Conservation (phyloP, 1,139 yeast genomes). For the Arxiozyma slooffiae region DNA sequence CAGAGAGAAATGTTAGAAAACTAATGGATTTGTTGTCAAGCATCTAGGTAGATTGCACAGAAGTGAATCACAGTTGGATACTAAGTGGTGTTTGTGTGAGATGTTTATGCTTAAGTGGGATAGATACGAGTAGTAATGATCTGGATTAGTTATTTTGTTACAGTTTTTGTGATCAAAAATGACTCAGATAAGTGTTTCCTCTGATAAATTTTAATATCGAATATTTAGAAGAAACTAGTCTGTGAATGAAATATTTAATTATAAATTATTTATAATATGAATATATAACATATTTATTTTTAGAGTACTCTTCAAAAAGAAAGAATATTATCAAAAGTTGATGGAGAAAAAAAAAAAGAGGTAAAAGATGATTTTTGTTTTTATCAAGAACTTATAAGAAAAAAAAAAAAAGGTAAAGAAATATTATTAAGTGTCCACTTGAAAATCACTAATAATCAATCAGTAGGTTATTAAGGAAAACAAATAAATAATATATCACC, state of each 20-base stretch:
- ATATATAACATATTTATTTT: too few relatives aligned
- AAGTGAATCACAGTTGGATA: too few relatives aligned
- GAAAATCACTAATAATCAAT: neutral
- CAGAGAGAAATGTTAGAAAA: too few relatives aligned
- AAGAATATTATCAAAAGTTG: neutral
- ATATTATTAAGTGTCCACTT: neutral
- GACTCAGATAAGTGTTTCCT: too few relatives aligned
- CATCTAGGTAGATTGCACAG: too few relatives aligned
- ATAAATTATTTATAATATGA: neutral
- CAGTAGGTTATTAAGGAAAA: neutral
- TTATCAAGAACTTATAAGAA: neutral
- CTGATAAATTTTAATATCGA: neutral
- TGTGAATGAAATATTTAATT: neutral
- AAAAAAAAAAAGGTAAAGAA: neutral
- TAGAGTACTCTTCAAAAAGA: too few relatives aligned
- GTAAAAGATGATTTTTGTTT: neutral
- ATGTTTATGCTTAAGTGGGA: neutral
- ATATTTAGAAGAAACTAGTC: neutral
- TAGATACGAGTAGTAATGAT: neutral
- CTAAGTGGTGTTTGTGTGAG: too few relatives aligned
- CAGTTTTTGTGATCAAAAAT: too few relatives aligned
- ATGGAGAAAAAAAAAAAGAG: too few relatives aligned
- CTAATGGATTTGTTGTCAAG: too few relatives aligned
- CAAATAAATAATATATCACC: too few relatives aligned
- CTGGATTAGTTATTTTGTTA: neutral